Evolutionary conservation across 2,329 filamentous ascomycete genomes (phyloP).

Genomic region (Sarocladiaceae sp.): DNA sequence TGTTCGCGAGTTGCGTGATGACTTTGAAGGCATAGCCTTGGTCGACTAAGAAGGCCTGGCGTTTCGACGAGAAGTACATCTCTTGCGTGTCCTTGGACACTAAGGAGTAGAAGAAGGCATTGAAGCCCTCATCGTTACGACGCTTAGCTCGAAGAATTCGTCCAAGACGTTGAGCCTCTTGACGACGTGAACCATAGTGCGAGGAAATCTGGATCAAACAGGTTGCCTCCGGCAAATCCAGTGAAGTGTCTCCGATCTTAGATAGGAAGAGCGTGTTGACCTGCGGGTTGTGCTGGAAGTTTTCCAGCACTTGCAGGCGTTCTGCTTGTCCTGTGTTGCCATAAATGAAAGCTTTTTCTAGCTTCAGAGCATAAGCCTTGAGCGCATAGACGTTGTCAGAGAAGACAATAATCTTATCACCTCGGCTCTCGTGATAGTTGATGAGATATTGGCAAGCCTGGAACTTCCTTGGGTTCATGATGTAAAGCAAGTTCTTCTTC

Average conservation of each 20-base stretch:
- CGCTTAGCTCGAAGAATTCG: conserved; percentile 93
- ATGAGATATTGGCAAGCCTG: conserved; percentile 93
- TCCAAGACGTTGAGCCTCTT: conserved; percentile 87
- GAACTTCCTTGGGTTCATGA: conserved; percentile 96
- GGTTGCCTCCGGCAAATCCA: conserved; percentile 89
- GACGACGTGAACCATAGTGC: conserved; percentile 88
- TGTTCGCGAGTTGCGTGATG: conserved; percentile 90
- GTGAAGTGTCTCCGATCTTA: conserved; percentile 91
- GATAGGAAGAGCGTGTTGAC: conserved; percentile 90
- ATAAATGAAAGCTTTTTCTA: conserved; percentile 82
- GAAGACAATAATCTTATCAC: conserved; percentile 95
- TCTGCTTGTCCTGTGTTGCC: conserved; percentile 79
- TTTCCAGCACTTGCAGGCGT: conserved; percentile 76
- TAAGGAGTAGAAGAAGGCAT: conserved; percentile 97
- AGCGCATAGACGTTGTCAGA: conserved; percentile 91
- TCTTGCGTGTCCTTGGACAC: conserved; percentile 97
- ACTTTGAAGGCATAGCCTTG: conserved; percentile 99
- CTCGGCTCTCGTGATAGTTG: conserved; percentile 84
- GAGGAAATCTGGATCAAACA: conserved; percentile 94
- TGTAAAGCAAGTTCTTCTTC: conserved; percentile 62
- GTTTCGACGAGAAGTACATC: conserved; percentile 96
- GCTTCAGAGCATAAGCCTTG: conserved; percentile 71
- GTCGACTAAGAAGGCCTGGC: conserved; percentile 94
- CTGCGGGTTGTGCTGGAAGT: conserved; percentile 83
- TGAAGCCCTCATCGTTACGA: conserved; percentile 96